phyloP scores from a whole-genome alignment of 345 rosid species.

The Murraya paniculata region DNA sequence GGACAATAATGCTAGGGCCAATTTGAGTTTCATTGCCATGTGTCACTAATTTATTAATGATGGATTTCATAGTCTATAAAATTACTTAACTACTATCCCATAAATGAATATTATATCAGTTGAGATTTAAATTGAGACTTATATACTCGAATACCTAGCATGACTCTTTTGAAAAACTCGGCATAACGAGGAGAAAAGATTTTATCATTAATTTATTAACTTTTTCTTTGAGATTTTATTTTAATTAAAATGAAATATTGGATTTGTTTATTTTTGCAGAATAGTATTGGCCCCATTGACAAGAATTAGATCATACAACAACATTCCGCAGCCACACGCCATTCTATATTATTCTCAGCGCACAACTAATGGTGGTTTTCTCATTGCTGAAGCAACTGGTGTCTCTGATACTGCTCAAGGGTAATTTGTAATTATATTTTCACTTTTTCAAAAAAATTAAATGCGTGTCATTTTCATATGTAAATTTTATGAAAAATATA shows the following conservation, averaged over 20 bases:
- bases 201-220: too few species aligned
- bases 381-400: background rate
- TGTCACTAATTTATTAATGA: too few species aligned
- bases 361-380: background rate
- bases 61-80: too few species aligned
- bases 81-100: too few species aligned
- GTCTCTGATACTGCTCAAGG: background rate
- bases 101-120: too few species aligned
- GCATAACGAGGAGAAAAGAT: background rate
- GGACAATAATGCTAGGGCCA: too few species aligned
- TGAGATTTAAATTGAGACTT: too few species aligned
- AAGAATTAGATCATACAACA: background rate
- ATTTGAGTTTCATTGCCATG: too few species aligned
- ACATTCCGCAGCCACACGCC: background rate
- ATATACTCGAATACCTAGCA: too few species aligned
- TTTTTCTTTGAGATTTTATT: background rate
- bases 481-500: background rate
- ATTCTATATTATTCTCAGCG: background rate
- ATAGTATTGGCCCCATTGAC: background rate
- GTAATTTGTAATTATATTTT: background rate
- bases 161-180: background rate
- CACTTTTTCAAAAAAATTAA: background rate
- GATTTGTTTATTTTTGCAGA: background rate
- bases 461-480: background rate
- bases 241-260: too few species aligned